Percentiles rank a stretch among this genome's conserved stretches.
Conservation (phyloP, 768 basidiomycete species). For the Hygrocybe coccinea region DNA sequence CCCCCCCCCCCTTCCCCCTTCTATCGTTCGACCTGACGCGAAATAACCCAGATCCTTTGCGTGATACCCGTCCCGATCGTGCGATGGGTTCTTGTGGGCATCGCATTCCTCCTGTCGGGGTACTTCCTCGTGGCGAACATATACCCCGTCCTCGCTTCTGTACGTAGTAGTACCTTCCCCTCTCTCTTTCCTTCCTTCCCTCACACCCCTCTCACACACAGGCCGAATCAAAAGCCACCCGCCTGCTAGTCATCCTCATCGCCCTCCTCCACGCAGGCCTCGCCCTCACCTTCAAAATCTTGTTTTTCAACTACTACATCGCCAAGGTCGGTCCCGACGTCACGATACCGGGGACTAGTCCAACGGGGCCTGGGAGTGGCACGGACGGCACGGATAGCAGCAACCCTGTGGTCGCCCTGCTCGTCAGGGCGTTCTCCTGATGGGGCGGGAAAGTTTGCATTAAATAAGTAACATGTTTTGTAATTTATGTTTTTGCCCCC, state of each 20-base stretch:
- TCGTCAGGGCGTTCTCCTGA: neutral
- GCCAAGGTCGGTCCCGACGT: slow-evolving; percentile 19
- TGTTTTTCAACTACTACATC: slow-evolving; percentile 57
- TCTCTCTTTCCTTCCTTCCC: slow-evolving; percentile 2
- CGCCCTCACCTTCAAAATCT: slow-evolving; percentile 80
- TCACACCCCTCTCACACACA: slow-evolving; percentile 26
- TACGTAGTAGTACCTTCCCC: slow-evolving; percentile 36
- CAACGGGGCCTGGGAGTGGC: neutral
- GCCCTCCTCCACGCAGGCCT: slow-evolving; percentile 71
- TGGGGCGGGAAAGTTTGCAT: too few relatives aligned
- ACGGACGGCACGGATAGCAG: neutral
- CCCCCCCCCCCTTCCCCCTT: too few relatives aligned
- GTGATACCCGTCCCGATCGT: slow-evolving; percentile 79
- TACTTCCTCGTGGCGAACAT: slow-evolving; percentile 82
- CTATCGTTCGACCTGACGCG: neutral
- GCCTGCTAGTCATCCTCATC: slow-evolving; percentile 75
- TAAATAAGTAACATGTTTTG: too few relatives aligned
- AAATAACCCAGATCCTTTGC: slow-evolving; percentile 58
- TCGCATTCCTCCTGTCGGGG: slow-evolving; percentile 76
- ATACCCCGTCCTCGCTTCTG: slow-evolving; percentile 84
- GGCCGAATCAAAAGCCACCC: slow-evolving; percentile 84
- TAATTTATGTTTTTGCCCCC: too few relatives aligned
- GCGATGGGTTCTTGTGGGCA: slow-evolving; percentile 72
- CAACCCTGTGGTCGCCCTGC: neutral
- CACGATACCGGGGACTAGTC: neutral